These are phyloP conservation scores for Suillus americanus DNA, from an alignment of 768 basidiomycete genomes.

Conservation along the genomic window DNA sequence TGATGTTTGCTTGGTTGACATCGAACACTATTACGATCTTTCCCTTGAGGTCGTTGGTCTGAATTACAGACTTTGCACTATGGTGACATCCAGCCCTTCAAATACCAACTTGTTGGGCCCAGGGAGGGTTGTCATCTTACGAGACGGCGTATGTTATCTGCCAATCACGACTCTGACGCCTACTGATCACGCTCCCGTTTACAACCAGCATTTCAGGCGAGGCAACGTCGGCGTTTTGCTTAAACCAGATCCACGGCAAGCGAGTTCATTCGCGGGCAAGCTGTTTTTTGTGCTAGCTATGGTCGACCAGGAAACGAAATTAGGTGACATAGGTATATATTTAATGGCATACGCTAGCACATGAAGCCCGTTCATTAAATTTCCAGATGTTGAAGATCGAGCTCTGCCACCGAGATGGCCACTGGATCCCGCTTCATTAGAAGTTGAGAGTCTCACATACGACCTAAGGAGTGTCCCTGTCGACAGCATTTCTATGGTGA, in stretches of 20 bases:
- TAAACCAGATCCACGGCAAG: constrained; percentile 55
- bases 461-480: constrained; percentile 65
- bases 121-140: constrained; percentile 83
- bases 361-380: not conserved
- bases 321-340: constrained; percentile 47
- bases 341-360: not conserved
- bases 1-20: constrained; percentile 66
- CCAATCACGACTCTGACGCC: not conserved
- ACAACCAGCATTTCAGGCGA: constrained; percentile 66
- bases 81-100: constrained; percentile 58
- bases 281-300: constrained; percentile 71
- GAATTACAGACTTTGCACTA: constrained; percentile 62
- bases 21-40: constrained; percentile 74
- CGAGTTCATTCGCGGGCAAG: constrained; percentile 47
- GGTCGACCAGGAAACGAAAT: constrained; percentile 63
- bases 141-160: constrained; percentile 63
- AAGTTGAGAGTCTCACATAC: constrained; percentile 57
- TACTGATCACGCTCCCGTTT: not conserved
- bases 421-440: constrained; percentile 46
- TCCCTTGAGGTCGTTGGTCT: constrained; percentile 58
- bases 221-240: constrained; percentile 73
- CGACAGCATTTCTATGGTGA: constrained; percentile 75
- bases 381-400: constrained; percentile 55
- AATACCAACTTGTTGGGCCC: constrained; percentile 65
- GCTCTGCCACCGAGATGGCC: constrained; percentile 80